Percentiles rank a stretch among this genome's conserved stretches.
These are phyloP conservation scores for Antitrichia curtipendula DNA, from an alignment of 225 moss, liverwort and hornwort species.

Conservation along the genomic window DNA sequence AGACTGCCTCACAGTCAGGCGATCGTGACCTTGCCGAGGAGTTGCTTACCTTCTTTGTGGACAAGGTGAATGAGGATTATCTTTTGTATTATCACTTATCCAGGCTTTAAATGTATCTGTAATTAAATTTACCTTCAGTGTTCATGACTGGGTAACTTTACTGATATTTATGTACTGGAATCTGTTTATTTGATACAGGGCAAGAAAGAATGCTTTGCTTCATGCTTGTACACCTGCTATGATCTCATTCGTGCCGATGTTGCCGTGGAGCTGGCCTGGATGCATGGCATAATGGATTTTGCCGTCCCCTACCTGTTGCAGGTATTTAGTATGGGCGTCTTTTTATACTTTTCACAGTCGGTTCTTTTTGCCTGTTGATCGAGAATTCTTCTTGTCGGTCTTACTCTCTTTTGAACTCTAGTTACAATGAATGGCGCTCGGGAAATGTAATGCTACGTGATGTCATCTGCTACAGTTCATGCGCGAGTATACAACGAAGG, in stretches of 20 bases:
- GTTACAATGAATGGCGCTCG: background rate
- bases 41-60: constrained; percentile 86
- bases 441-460: background rate
- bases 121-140: background rate
- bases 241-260: constrained; percentile 97
- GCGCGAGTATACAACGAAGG: constrained; percentile 89
- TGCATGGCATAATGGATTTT: constrained; percentile 92
- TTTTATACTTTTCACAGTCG: background rate
- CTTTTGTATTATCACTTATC: background rate
- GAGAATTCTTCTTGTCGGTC: background rate
- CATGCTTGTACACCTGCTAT: constrained; percentile 95
- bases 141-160: background rate
- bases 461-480: constrained; percentile 40
- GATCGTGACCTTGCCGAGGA: constrained; percentile 96
- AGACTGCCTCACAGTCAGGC: constrained; percentile 92
- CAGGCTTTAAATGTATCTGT: background rate
- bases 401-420: background rate
- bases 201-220: constrained; percentile 96
- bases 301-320: constrained; percentile 78
- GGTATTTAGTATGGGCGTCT: constrained; percentile 18
- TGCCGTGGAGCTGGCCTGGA: constrained; percentile 94
- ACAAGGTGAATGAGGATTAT: constrained; percentile 38
- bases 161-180: background rate
- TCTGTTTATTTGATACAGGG: constrained; percentile 37
- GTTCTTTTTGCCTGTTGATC: background rate